These are phyloP conservation scores for Zopfochytrium polystomum DNA, from an alignment of 371 early-diverging fungal species.

Conservation along the genomic window DNA sequence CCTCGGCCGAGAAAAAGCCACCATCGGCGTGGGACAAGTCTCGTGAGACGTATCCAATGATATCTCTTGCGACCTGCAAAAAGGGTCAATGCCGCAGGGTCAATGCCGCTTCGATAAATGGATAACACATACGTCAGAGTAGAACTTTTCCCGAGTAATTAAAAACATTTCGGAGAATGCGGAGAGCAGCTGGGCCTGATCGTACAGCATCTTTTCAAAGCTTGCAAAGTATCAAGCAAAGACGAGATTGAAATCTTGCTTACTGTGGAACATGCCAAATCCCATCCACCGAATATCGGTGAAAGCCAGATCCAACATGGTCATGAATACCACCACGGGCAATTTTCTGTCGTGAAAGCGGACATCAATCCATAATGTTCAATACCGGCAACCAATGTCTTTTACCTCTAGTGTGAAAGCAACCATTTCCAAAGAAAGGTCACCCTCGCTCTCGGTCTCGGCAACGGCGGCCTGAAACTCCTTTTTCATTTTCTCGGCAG, in stretches of 20 bases:
- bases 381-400: background rate
- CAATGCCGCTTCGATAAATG: too few relatives aligned
- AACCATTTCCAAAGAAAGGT: conserved; percentile 57
- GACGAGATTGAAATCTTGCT: too few relatives aligned
- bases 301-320: conserved; percentile 62
- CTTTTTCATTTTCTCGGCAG: conserved; percentile 15
- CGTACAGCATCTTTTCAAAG: conserved; percentile 68
- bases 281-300: conserved; percentile 49
- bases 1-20: conserved; percentile 70
- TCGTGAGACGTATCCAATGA: conserved; percentile 53
- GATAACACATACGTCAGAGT: conserved; percentile 39
- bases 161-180: conserved; percentile 49
- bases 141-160: conserved; percentile 52
- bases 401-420: conserved; percentile 52
- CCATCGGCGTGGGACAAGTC: conserved; percentile 52
- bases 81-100: too few relatives aligned
- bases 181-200: conserved; percentile 63
- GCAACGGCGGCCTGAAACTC: conserved; percentile 29
- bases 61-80: conserved; percentile 53
- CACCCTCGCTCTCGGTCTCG: conserved; percentile 19
- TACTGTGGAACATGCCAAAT: conserved; percentile 46
- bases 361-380: background rate
- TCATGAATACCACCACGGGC: conserved; percentile 63
- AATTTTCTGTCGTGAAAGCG: conserved; percentile 19
- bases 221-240: conserved; percentile 31